A percentile compares a stretch with the other conserved stretches of the same genome.
Evolutionary conservation across 305 asterid genomes (phyloP).

Genomic region (Coffea humblotiana): DNA sequence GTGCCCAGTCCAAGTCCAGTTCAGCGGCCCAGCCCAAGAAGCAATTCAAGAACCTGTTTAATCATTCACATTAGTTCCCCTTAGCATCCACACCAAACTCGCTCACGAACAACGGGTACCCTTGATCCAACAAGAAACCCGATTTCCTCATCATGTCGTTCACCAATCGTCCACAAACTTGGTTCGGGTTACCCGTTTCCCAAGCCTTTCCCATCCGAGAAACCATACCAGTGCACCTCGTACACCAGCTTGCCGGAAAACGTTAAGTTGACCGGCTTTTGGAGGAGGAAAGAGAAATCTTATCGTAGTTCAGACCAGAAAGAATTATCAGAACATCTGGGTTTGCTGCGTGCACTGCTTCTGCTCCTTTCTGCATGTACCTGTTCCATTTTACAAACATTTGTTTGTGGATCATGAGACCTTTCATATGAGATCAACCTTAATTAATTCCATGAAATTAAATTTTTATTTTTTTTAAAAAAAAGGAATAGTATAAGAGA

Average conservation of each 20-base stretch:
- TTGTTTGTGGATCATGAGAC: neutral
- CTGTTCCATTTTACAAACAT: neutral
- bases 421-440: neutral
- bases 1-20: slow-evolving; percentile 78
- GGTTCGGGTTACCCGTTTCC: slow-evolving; percentile 66
- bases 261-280: slow-evolving; percentile 45
- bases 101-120: slow-evolving; percentile 86
- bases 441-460: neutral
- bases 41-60: slow-evolving; percentile 78
- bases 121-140: slow-evolving; percentile 64
- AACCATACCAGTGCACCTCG: slow-evolving; percentile 88
- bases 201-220: slow-evolving; percentile 72
- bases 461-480: too few relatives aligned
- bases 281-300: slow-evolving; percentile 60
- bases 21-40: slow-evolving; percentile 94
- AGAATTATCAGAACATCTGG: slow-evolving; percentile 41
- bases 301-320: slow-evolving; percentile 69
- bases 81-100: slow-evolving; percentile 83
- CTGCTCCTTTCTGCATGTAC: slow-evolving; percentile 4
- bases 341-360: slow-evolving; percentile 2
- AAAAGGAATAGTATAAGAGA: neutral
- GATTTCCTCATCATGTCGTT: slow-evolving; percentile 42
- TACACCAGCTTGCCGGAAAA: slow-evolving; percentile 65
- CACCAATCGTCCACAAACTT: slow-evolving; percentile 65
- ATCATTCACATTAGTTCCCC: slow-evolving; percentile 84